These are phyloP conservation scores for Pythium aphanidermatum DNA, from an alignment of 352 stramenopile genomes.

Conservation along the genomic window DNA sequence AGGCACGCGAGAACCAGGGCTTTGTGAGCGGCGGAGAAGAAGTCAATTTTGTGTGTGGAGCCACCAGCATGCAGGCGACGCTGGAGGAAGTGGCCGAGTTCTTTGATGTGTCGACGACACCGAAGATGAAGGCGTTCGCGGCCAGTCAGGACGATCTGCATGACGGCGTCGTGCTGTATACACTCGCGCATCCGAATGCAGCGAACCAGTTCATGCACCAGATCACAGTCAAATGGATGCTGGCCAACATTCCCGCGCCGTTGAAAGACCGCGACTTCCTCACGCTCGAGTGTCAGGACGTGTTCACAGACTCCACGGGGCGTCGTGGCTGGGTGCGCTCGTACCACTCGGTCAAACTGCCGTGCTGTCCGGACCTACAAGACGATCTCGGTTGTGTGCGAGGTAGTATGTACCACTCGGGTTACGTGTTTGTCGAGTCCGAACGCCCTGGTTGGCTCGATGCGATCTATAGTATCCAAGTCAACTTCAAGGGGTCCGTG, in stretches of 20 bases:
- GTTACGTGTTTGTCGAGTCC: constrained; percentile 68
- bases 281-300: constrained; percentile 71
- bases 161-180: constrained; percentile 59
- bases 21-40: constrained; percentile 28
- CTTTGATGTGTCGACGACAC: constrained; percentile 53
- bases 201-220: constrained; percentile 43
- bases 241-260: constrained; percentile 41
- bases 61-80: constrained; percentile 50
- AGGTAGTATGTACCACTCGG: constrained; percentile 63
- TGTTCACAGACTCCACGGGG: constrained; percentile 53
- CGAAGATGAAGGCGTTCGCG: constrained; percentile 45
- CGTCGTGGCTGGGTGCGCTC: constrained; percentile 62
- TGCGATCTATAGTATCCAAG: constrained; percentile 52
- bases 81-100: constrained; percentile 62
- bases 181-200: constrained; percentile 28
- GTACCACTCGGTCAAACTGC: constrained; percentile 64
- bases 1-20: constrained; percentile 36
- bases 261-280: constrained; percentile 65
- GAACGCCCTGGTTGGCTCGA: constrained; percentile 52
- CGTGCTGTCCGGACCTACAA: constrained; percentile 51
- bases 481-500: constrained; percentile 60
- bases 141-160: constrained; percentile 35
- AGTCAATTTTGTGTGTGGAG: constrained; percentile 54
- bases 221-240: constrained; percentile 65
- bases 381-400: constrained; percentile 42